Percentiles rank a stretch among this genome's conserved stretches.
These are phyloP conservation scores for Porogramme epimiltina DNA, from an alignment of 1,284 basidiomycete species.

Conservation along the genomic window DNA sequence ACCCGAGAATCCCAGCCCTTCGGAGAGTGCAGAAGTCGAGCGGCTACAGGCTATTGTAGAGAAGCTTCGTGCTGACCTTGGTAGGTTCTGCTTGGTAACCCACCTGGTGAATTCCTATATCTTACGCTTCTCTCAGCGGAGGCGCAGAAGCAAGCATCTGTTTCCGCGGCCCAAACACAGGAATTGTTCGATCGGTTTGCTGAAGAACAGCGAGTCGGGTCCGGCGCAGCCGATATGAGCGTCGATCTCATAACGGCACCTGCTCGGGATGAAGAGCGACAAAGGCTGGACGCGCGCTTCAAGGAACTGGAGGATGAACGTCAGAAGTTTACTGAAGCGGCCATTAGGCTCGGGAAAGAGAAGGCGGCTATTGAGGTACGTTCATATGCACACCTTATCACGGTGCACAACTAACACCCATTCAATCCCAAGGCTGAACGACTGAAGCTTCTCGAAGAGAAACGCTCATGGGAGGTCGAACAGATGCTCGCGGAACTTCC, in stretches of 20 bases:
- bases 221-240: slow-evolving; percentile 39
- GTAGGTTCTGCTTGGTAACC: slow-evolving; percentile 35
- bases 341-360: slow-evolving; percentile 65
- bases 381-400: background rate
- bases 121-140: slow-evolving; percentile 39
- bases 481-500: slow-evolving; percentile 61
- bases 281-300: slow-evolving; percentile 51
- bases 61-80: slow-evolving; percentile 55
- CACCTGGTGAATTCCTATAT: no score
- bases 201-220: slow-evolving; percentile 37
- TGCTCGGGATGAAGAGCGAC: slow-evolving; percentile 51
- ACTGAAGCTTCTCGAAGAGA: slow-evolving; percentile 65
- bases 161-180: slow-evolving; percentile 37
- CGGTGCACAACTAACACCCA: background rate
- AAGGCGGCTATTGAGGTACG: slow-evolving; percentile 67
- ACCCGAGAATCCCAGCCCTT: background rate
- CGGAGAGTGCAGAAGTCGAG: slow-evolving; percentile 20
- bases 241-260: slow-evolving; percentile 55
- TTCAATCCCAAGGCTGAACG: slow-evolving; percentile 55
- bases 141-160: slow-evolving; percentile 47
- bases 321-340: slow-evolving; percentile 63
- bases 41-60: slow-evolving; percentile 27
- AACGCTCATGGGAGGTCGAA: slow-evolving; percentile 63
- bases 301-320: slow-evolving; percentile 70
- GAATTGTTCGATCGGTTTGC: slow-evolving; percentile 54